Evolutionary conservation across 164 flowering plant species (phyloP).

Genomic region (Annona squamosa): DNA sequence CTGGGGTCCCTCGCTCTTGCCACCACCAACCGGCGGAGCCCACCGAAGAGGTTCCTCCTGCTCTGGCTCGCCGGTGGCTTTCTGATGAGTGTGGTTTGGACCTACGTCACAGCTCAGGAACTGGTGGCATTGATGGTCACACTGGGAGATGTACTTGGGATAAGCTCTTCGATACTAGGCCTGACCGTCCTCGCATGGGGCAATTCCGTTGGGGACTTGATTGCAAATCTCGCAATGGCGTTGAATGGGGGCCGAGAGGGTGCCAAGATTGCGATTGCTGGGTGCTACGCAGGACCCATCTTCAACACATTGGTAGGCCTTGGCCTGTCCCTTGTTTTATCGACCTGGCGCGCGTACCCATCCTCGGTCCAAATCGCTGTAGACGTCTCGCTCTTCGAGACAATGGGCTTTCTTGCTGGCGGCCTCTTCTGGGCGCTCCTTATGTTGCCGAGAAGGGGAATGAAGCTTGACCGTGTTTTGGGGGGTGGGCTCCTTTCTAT

Average conservation of each 20-base stretch:
- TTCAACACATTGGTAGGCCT: slow-evolving; percentile 47
- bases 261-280: slow-evolving; percentile 40
- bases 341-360: slow-evolving; percentile 34
- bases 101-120: slow-evolving; percentile 46
- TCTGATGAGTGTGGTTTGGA: slow-evolving; percentile 53
- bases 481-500: slow-evolving; percentile 40
- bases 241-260: slow-evolving; percentile 37
- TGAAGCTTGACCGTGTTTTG: slow-evolving; percentile 34
- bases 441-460: slow-evolving; percentile 26
- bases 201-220: slow-evolving; percentile 45
- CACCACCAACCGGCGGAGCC: slow-evolving; percentile 22
- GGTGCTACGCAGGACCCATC: slow-evolving; percentile 53
- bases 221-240: slow-evolving; percentile 42
- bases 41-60: slow-evolving; percentile 33
- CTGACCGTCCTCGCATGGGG: slow-evolving; percentile 60
- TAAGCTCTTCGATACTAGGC: slow-evolving; percentile 43
- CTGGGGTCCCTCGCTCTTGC: slow-evolving; percentile 30
- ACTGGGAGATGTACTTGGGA: slow-evolving; percentile 31
- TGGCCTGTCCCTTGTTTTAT: slow-evolving; percentile 33
- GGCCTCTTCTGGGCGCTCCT: slow-evolving; percentile 45
- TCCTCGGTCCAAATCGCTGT: slow-evolving; percentile 21
- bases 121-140: slow-evolving; percentile 43
- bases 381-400: slow-evolving; percentile 28
- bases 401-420: slow-evolving; percentile 29
- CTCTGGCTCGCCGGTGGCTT: slow-evolving; percentile 55